A percentile compares a stretch with the other conserved stretches of the same genome.
phyloP scores from a whole-genome alignment of 2,329 filamentous ascomycete species.

The Bipolaris bicolor region DNA sequence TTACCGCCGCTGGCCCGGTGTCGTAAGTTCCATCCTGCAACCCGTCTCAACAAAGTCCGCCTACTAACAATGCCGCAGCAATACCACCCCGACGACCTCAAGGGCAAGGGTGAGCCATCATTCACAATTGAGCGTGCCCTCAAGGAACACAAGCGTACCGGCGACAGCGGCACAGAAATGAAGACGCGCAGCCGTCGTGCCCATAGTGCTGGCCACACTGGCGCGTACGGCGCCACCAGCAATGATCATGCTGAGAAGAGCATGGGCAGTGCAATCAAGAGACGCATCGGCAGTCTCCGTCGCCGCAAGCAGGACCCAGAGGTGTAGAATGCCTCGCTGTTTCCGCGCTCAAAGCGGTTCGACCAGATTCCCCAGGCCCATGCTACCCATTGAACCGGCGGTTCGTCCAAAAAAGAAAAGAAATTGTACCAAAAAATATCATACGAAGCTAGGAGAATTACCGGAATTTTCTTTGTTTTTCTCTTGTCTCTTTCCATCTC shows the following conservation, averaged over 20 bases:
- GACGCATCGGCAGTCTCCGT: constrained; percentile 55
- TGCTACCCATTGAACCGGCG: background rate
- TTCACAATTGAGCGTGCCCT: constrained; percentile 72
- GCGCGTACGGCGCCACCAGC: constrained; percentile 37
- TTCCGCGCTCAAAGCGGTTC: background rate
- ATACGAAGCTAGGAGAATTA: too few species aligned
- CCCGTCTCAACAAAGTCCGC: background rate
- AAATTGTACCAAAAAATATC: constrained; percentile 4
- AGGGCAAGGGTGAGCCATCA: constrained; percentile 80
- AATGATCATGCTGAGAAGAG: constrained; percentile 48
- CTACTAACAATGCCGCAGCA: constrained; percentile 41
- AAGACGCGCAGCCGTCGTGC: constrained; percentile 45
- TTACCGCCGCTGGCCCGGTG: constrained; percentile 75
- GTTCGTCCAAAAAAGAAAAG: background rate
- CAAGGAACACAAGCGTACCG: constrained; percentile 62
- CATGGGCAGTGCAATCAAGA: constrained; percentile 52
- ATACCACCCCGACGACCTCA: constrained; percentile 78
- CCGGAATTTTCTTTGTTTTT: background rate
- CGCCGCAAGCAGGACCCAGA: constrained; percentile 41
- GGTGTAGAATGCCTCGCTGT: constrained; percentile 24
- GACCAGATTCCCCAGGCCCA: constrained; percentile 1
- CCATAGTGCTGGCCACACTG: constrained; percentile 45
- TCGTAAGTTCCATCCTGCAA: constrained; percentile 63
- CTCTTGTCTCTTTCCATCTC: background rate
- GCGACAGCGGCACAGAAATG: constrained; percentile 53